Percentiles rank a stretch among this genome's conserved stretches.
Conservation (phyloP, 495 filamentous ascomycete genomes). For the Neurospora intermedia region DNA sequence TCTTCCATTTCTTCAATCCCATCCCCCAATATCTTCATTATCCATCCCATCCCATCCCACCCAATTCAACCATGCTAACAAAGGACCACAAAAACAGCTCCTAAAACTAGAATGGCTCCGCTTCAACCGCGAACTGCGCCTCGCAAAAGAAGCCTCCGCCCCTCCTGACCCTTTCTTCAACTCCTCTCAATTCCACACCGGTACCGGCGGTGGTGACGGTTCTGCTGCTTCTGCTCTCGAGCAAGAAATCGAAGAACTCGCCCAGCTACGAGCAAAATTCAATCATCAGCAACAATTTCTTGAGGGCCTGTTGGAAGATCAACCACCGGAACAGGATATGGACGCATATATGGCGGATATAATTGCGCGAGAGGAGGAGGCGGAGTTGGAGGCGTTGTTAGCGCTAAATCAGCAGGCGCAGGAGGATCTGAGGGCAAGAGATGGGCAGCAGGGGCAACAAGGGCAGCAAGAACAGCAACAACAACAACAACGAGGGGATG, state of each 20-base stretch:
- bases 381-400: conserved; percentile 49
- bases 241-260: conserved; percentile 34
- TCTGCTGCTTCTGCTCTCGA: background rate
- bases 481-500: background rate
- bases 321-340: conserved; percentile 20
- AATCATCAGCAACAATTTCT: conserved; percentile 29
- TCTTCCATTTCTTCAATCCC: background rate
- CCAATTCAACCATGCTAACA: conserved; percentile 7
- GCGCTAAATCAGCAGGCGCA: conserved; percentile 21
- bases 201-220: background rate
- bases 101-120: conserved; percentile 37
- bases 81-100: conserved; percentile 19
- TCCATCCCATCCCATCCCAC: background rate
- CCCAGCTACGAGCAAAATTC: conserved; percentile 29
- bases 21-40: background rate
- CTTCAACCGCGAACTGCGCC: conserved; percentile 26
- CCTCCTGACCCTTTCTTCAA: background rate
- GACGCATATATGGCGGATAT: conserved; percentile 35
- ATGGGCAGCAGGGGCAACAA: background rate
- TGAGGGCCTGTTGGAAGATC: conserved; percentile 25
- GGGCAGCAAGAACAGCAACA: background rate
- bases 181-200: conserved; percentile 4
- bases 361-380: conserved; percentile 43
- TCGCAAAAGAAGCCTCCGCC: conserved; percentile 30
- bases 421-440: conserved; percentile 1